Percentiles rank a stretch among this genome's conserved stretches.
Evolutionary conservation across 2,329 filamentous ascomycete species (phyloP).

Genomic region (Ophiocordyceps sinensis): DNA sequence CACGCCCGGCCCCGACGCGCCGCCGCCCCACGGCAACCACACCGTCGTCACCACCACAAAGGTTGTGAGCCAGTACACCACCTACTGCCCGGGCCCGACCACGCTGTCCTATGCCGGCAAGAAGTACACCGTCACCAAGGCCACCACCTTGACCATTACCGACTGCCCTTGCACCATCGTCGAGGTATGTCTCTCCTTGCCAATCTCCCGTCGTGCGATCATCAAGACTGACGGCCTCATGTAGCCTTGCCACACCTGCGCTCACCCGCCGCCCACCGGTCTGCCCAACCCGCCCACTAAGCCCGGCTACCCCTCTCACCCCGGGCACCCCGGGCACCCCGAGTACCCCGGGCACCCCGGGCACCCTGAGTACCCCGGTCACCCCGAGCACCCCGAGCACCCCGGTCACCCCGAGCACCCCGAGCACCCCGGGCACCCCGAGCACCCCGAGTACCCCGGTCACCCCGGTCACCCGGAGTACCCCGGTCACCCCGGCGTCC

Average conservation of each 20-base stretch:
- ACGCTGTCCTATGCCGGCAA: constrained; percentile 34
- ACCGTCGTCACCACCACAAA: constrained; percentile 16
- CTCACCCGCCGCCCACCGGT: constrained; percentile 2
- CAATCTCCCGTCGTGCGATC: not conserved
- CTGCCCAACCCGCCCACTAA: constrained; percentile 2
- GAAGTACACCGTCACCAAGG: constrained; percentile 38
- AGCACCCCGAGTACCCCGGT: not conserved
- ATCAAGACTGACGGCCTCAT: not conserved
- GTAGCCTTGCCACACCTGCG: constrained; percentile 5
- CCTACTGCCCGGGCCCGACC: constrained; percentile 32
- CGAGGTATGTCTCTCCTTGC: constrained; percentile 12
- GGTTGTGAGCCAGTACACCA: constrained; percentile 21
- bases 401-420: not conserved
- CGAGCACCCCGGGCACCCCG: not conserved
- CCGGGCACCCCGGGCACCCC: not conserved
- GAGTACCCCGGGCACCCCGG: not conserved
- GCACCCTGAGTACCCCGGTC: not conserved
- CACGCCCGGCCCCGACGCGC: not conserved
- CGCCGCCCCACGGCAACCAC: constrained; percentile 5
- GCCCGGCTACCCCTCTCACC: not conserved
- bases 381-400: not conserved
- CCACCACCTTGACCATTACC: constrained; percentile 39
- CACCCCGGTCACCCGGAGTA: not conserved
- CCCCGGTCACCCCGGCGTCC: no score
- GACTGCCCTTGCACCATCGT: constrained; percentile 36